These are phyloP conservation scores for Megacollybia marginata DNA, from an alignment of 768 basidiomycete species.

Conservation along the genomic window DNA sequence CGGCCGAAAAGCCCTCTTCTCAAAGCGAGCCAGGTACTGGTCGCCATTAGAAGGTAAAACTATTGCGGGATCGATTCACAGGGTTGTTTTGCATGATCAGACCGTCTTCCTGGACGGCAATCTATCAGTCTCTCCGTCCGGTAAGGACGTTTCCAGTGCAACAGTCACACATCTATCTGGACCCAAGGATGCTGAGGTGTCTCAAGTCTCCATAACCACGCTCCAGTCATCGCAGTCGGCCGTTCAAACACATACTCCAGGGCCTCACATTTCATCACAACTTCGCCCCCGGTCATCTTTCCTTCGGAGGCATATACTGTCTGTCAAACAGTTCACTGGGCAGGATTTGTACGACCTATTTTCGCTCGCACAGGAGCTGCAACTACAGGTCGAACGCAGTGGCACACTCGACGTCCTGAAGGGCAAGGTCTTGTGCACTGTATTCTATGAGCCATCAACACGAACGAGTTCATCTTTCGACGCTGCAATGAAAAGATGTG, in stretches of 20 bases:
- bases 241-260: conserved; percentile 24
- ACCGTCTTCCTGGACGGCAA: conserved; percentile 87
- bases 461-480: conserved; percentile 95
- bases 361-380: conserved; percentile 94
- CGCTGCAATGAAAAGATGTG: conserved; percentile 97
- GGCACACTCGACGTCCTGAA: conserved; percentile 84
- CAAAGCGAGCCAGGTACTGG: conserved; percentile 51
- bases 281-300: conserved; percentile 74
- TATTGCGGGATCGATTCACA: conserved; percentile 73
- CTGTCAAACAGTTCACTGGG: conserved; percentile 88
- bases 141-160: conserved; percentile 67
- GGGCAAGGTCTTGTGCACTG: conserved; percentile 82
- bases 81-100: conserved; percentile 85
- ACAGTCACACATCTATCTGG: conserved; percentile 21
- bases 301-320: conserved; percentile 88
- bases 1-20: conserved; percentile 61
- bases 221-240: conserved; percentile 9
- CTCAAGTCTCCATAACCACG: conserved; percentile 8
- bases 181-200: conserved; percentile 12
- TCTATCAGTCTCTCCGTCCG: conserved; percentile 49
- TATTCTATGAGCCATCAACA: conserved; percentile 97
- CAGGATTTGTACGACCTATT: conserved; percentile 92
- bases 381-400: conserved; percentile 87
- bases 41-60: conserved; percentile 67
- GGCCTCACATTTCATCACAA: conserved; percentile 29